A percentile compares a stretch with the other conserved stretches of the same genome.
Conservation (phyloP, 2,329 filamentous ascomycete species). For the Xylariomycetidae sp. region DNA sequence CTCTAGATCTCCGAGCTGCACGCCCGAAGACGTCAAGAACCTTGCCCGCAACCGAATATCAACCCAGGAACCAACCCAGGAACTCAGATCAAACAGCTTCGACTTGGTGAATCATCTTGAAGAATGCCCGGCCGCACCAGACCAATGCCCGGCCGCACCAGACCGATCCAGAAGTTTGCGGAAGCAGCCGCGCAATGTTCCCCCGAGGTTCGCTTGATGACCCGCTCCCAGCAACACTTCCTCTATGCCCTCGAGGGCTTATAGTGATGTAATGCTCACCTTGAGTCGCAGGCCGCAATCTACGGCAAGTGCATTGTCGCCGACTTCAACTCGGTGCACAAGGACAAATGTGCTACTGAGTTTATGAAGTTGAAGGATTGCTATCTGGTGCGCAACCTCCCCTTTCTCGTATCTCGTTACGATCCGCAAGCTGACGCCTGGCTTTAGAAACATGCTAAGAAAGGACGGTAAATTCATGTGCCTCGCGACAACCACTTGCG, state of each 20-base stretch:
- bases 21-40: no score
- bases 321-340: conserved; percentile 85
- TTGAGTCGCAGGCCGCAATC: conserved; percentile 56
- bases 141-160: no score
- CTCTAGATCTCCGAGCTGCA: no score
- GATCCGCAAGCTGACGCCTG: conserved; percentile 9
- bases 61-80: no score
- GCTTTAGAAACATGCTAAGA: conserved; percentile 45
- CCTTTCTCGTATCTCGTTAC: not conserved
- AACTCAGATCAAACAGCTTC: no score
- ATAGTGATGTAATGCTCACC: no score
- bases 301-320: conserved; percentile 90
- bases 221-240: no score
- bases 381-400: conserved; percentile 60
- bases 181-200: conserved; percentile 49
- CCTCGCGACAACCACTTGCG: no score
- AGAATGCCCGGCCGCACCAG: no score
- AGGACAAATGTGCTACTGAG: conserved; percentile 83
- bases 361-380: conserved; percentile 85
- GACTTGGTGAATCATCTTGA: no score
- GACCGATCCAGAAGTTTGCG: conserved; percentile 51
- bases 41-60: no score
- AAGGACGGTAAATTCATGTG: conserved; percentile 25
- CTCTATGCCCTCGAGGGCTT: no score
- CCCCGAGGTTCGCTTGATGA: conserved; percentile 40